Evolutionary conservation across 1,139 yeast genomes (phyloP).

Genomic region (Candida buenavistaensis): DNA sequence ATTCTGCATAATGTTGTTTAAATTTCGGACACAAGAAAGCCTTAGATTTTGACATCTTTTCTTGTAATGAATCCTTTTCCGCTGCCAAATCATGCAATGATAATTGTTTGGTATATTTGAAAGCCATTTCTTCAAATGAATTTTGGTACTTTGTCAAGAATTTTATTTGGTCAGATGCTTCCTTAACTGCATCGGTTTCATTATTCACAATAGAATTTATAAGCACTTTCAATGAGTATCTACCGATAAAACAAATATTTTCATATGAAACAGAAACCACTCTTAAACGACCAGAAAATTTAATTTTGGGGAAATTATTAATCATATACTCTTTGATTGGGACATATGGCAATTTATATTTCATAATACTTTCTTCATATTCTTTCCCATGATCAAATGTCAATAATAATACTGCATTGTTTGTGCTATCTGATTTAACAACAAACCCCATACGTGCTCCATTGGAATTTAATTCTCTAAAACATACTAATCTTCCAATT

Average conservation of each 20-base stretch:
- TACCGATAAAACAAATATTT: conserved; percentile 52
- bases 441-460: conserved; percentile 56
- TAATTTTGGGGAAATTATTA: conserved; percentile 28
- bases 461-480: conserved; percentile 41
- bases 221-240: conserved; percentile 40
- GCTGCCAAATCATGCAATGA: conserved; percentile 51
- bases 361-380: conserved; percentile 26
- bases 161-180: conserved; percentile 42
- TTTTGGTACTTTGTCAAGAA: conserved; percentile 41
- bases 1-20: conserved; percentile 45
- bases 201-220: conserved; percentile 47
- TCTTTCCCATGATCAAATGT: conserved; percentile 48
- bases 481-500: conserved; percentile 63
- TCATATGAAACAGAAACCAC: conserved; percentile 48
- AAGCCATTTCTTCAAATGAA: conserved; percentile 47
- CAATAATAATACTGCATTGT: conserved; percentile 33
- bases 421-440: conserved; percentile 36
- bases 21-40: conserved; percentile 42
- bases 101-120: conserved; percentile 47
- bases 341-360: conserved; percentile 53
- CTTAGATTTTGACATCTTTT: conserved; percentile 31
- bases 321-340: conserved; percentile 32
- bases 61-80: conserved; percentile 43
- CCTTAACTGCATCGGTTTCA: conserved; percentile 40
- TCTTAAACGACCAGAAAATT: conserved; percentile 32